Evolutionary conservation across 257 asterid species (phyloP), one percentile per base, ranked within the genome.

Genomic region (Solanum etuberosum): DNA sequence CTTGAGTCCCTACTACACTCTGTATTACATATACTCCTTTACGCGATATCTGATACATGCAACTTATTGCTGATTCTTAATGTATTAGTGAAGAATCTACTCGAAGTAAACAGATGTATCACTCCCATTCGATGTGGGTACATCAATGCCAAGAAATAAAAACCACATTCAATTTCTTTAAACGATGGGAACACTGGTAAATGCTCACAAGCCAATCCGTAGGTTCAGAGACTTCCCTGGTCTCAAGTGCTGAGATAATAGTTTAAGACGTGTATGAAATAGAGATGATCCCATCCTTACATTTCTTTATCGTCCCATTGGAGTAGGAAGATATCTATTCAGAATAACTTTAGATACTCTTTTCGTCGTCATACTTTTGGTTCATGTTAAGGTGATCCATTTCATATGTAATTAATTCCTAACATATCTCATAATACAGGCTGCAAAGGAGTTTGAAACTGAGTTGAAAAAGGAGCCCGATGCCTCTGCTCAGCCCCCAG

Each of bases 371-470:
- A 38, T 76, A 76, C 83, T 76, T 76, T 38, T 38, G 57, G 57
- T 38, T 76, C 57, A 7, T 38, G 23, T 76, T 6, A 40, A 76
- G 43, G 43, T 3, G 43, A 29, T 81, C 31, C 31, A 3, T 48
- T 18, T 29, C 42, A 18, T 31, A 31, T 31, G 3, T 46, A 80
- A 18, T 48, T 46, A 80, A 18, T 48, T 20, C 14, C 42, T 81
- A 81, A 48, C 85, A 48, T 16, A 46, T 48, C 20, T 81, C 43
- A 48, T 48, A 29, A 6, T 34, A 84, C 89, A 96, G 99, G 99
- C 99, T 5, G 99, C 99, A 31, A 96, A 96, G 88, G 99, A 96
- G 88, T 96, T 96, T 46, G 98, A 96, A 91, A 83, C 98, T 2
- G 99, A 96, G 89, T 93, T 96, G 91, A 95, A 89, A 91, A 94